Conservation (phyloP, 306 rosid species). For the Fragaria nilgerrensis region DNA sequence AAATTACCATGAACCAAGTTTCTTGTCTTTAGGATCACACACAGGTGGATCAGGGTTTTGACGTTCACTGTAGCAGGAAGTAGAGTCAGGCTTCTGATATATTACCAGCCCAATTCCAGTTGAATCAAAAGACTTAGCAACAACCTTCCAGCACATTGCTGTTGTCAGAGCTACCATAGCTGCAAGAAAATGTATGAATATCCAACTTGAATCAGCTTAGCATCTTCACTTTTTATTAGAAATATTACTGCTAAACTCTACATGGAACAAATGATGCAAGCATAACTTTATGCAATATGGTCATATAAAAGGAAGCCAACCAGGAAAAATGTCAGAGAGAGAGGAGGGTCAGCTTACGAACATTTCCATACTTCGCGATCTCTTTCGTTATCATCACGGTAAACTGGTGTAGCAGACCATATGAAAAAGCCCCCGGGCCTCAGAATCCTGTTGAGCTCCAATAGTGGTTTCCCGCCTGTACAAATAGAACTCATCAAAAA, state of each 20-base stretch:
- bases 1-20: slow-evolving; percentile 76
- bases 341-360: slow-evolving; percentile 37
- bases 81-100: slow-evolving; percentile 79
- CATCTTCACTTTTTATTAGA: slow-evolving; percentile 11
- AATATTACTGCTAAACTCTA: background rate
- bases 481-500: slow-evolving; percentile 21
- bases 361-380: slow-evolving; percentile 78
- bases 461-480: slow-evolving; percentile 83
- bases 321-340: background rate
- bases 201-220: slow-evolving; percentile 13
- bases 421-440: slow-evolving; percentile 92
- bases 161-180: slow-evolving; percentile 68
- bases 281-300: background rate
- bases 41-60: slow-evolving; percentile 54
- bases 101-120: slow-evolving; percentile 88
- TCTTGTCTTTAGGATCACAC: slow-evolving; percentile 52
- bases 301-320: background rate
- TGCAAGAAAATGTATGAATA: slow-evolving; percentile 43
- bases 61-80: slow-evolving; percentile 63
- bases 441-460: slow-evolving; percentile 88
- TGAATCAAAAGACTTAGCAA: slow-evolving; percentile 61
- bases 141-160: slow-evolving; percentile 85
- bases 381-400: slow-evolving; percentile 57
- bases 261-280: background rate
- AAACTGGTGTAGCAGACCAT: slow-evolving; percentile 98